Percentiles rank a stretch among this genome's conserved stretches.
Conservation (phyloP, 352 stramenopile species). For the Phytophthora sojae region DNA sequence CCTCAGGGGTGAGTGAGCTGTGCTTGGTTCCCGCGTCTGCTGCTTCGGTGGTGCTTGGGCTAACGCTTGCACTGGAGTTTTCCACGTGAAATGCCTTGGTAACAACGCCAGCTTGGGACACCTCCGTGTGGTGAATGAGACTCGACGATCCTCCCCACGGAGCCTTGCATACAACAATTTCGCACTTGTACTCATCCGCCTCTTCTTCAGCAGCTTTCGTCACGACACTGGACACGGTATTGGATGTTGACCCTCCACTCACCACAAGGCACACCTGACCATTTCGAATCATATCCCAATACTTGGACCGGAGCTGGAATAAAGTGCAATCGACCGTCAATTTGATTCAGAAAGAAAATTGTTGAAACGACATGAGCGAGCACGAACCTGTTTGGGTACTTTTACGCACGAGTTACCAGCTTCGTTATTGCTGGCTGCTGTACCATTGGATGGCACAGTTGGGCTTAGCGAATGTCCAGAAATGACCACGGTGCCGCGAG, state of each 20-base stretch:
- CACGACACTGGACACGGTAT: slow-evolving; percentile 50
- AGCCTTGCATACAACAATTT: slow-evolving; percentile 59
- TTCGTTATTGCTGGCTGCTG: slow-evolving; percentile 27
- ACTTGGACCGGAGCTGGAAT: slow-evolving; percentile 40
- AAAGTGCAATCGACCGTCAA: background rate
- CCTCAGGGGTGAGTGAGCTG: slow-evolving; percentile 29
- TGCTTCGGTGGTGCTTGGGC: background rate
- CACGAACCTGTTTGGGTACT: slow-evolving; percentile 37
- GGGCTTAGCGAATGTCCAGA: slow-evolving; percentile 49
- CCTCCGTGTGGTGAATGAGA: slow-evolving; percentile 53
- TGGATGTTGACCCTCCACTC: slow-evolving; percentile 31
- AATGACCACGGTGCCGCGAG: slow-evolving; percentile 70
- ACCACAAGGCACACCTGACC: slow-evolving; percentile 48
- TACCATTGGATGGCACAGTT: background rate
- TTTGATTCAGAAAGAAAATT: background rate
- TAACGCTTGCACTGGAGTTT: slow-evolving; percentile 3
- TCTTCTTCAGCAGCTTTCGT: slow-evolving; percentile 43
- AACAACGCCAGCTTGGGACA: slow-evolving; percentile 53
- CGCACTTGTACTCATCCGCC: slow-evolving; percentile 64
- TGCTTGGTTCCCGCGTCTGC: slow-evolving; percentile 16
- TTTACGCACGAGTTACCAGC: background rate
- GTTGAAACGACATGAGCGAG: background rate
- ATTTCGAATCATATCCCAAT: slow-evolving; percentile 48
- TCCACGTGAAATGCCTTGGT: slow-evolving; percentile 39
- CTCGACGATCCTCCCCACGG: slow-evolving; percentile 35